These are phyloP conservation scores for Helotiales sp. DNA, from an alignment of 2,329 filamentous ascomycete genomes.

Conservation along the genomic window DNA sequence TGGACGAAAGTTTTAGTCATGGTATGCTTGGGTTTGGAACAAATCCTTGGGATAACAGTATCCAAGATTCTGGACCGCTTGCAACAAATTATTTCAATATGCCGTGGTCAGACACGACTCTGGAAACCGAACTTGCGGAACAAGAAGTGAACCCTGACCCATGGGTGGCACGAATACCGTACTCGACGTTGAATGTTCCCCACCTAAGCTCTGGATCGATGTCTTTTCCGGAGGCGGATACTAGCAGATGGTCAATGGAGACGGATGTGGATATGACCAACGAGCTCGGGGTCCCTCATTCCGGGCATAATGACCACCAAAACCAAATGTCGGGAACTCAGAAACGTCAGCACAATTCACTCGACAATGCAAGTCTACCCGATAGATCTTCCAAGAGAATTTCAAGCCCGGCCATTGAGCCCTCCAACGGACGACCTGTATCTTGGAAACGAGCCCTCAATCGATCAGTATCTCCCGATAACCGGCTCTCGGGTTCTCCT, in stretches of 20 bases:
- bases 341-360: not conserved
- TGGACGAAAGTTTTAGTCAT: not conserved
- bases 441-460: slow-evolving; percentile 3
- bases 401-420: not conserved
- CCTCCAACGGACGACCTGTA: slow-evolving; percentile 2
- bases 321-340: not conserved
- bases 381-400: not conserved
- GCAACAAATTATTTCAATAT: not conserved
- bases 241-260: not conserved
- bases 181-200: not conserved
- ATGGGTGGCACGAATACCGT: not conserved
- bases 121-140: not conserved
- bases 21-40: not conserved
- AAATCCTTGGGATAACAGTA: not conserved
- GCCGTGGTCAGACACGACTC: not conserved
- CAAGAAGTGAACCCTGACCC: not conserved
- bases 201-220: not conserved
- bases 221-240: not conserved
- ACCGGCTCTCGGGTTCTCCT: slow-evolving; percentile 15
- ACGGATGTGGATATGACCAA: not conserved
- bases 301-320: not conserved
- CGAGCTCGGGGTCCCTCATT: not conserved
- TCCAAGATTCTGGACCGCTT: not conserved
- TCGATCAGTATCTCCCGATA: slow-evolving; percentile 14
- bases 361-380: slow-evolving; percentile 4